Evolutionary conservation across 2,329 filamentous ascomycete species (phyloP).

Genomic region (Scolecobasidium constrictum): DNA sequence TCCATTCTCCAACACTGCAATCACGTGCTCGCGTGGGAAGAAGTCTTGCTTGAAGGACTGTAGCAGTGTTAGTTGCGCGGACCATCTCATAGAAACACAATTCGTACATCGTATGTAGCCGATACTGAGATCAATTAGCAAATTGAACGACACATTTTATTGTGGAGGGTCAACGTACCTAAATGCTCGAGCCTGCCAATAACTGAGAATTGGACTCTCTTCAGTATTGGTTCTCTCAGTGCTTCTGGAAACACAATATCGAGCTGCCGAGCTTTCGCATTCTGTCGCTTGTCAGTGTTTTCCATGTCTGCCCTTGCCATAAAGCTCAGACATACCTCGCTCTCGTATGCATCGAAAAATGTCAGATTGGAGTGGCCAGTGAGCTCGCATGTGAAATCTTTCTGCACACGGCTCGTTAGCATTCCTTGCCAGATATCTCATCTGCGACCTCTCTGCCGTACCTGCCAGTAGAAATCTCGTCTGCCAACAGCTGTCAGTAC

Average conservation of each 20-base stretch:
- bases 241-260: conserved; percentile 86
- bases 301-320: no score
- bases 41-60: conserved; percentile 77
- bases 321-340: conserved; percentile 80
- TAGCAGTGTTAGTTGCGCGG: conserved; percentile 12
- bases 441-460: no score
- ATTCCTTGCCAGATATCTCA: conserved; percentile 6
- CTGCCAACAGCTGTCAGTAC: conserved; percentile 31
- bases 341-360: conserved; percentile 86
- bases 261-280: conserved; percentile 51
- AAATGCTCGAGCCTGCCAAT: conserved; percentile 80
- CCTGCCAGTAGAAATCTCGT: conserved; percentile 90
- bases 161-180: conserved; percentile 33
- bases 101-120: conserved; percentile 46
- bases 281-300: conserved; percentile 23
- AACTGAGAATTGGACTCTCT: conserved; percentile 83
- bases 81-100: background rate
- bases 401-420: conserved; percentile 38
- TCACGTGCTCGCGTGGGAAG: conserved; percentile 78
- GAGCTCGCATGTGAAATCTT: conserved; percentile 89
- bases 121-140: conserved; percentile 27
- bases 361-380: conserved; percentile 84
- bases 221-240: conserved; percentile 80
- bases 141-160: no score
- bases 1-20: conserved; percentile 57